A percentile compares a stretch with the other conserved stretches of the same genome.
phyloP scores from a whole-genome alignment of 495 filamentous ascomycete species.

The Daldinia bambusicola region DNA sequence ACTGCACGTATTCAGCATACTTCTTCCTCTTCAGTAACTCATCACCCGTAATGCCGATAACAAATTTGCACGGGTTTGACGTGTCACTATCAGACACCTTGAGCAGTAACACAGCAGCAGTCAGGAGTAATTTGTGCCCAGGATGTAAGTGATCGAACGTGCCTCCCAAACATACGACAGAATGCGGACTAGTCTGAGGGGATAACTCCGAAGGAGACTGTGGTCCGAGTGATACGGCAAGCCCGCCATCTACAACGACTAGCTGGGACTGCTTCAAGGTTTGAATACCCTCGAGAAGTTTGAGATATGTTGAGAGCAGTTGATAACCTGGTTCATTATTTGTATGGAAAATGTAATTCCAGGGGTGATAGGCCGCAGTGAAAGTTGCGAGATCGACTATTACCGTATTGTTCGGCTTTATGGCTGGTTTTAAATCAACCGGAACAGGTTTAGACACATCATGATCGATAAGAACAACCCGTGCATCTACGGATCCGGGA shows the following conservation, averaged over 20 bases:
- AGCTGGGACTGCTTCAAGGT: conserved; percentile 56
- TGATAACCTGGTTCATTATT: conserved; percentile 66
- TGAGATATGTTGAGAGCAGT: conserved; percentile 55
- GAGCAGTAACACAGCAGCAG: conserved; percentile 80
- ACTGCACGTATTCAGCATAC: conserved; percentile 78
- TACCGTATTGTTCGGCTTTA: conserved; percentile 59
- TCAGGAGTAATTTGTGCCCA: conserved; percentile 94
- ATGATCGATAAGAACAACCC: conserved; percentile 77
- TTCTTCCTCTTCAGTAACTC: conserved; percentile 88
- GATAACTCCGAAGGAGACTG: conserved; percentile 14
- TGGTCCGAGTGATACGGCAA: conserved; percentile 51
- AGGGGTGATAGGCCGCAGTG: conserved; percentile 69
- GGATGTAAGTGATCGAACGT: conserved; percentile 97
- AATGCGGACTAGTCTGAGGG: conserved; percentile 45
- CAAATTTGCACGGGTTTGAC: conserved; percentile 62
- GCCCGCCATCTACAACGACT: conserved; percentile 59
- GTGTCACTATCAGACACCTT: conserved; percentile 58
- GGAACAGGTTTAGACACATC: conserved; percentile 52
- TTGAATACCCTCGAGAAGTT: conserved; percentile 58
- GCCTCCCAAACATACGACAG: conserved; percentile 81
- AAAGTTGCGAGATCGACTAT: conserved; percentile 74
- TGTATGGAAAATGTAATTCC: conserved; percentile 76
- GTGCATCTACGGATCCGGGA: conserved; percentile 78
- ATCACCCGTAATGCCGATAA: conserved; percentile 89
- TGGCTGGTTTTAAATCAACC: conserved; percentile 44